A percentile compares a stretch with the other conserved stretches of the same genome.
phyloP scores from a whole-genome alignment of 2,329 filamentous ascomycete species.

The Graphium sp. region DNA sequence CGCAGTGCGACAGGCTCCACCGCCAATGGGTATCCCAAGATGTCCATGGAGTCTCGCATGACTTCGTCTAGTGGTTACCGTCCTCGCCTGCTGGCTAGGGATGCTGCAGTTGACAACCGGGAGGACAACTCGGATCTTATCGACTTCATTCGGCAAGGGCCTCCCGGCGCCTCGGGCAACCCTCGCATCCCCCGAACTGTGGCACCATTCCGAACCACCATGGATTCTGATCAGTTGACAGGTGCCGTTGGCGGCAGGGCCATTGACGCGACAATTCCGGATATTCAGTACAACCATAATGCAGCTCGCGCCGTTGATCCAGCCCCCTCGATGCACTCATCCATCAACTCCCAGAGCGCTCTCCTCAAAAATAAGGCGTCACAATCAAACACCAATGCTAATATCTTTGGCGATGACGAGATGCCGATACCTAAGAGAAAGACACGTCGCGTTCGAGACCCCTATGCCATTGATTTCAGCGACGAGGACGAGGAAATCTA shows the following conservation, averaged over 20 bases:
- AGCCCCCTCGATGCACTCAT: conserved; percentile 42
- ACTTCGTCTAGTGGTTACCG: conserved; percentile 22
- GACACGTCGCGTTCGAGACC: conserved; percentile 65
- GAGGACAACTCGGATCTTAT: conserved; percentile 74
- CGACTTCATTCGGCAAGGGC: conserved; percentile 85
- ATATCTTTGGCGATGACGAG: conserved; percentile 33
- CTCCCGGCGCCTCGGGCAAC: conserved; percentile 39
- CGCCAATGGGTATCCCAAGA: conserved; percentile 16
- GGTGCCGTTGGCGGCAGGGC: conserved; percentile 35
- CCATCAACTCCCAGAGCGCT: conserved; percentile 59
- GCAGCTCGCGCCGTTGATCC: conserved; percentile 40
- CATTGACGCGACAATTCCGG: conserved; percentile 38
- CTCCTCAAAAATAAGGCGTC: conserved; percentile 32
- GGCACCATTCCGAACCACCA: conserved; percentile 69
- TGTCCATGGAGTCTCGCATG: conserved; percentile 20
- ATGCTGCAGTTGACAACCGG: conserved; percentile 43
- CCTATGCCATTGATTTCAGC: conserved; percentile 79
- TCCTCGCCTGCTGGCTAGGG: conserved; percentile 51
- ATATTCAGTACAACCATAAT: conserved; percentile 36
- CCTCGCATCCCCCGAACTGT: conserved; percentile 69
- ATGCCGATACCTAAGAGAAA: conserved; percentile 58
- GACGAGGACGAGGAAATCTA: conserved; percentile 43
- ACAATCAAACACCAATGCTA: conserved; percentile 20
- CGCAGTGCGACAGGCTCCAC: conserved; percentile 11
- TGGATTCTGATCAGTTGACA: conserved; percentile 67